Evolutionary conservation across 2,329 filamentous ascomycete species (phyloP), one percentile per base, ranked within the genome.

Genomic region (Emmonsia crescens): DNA sequence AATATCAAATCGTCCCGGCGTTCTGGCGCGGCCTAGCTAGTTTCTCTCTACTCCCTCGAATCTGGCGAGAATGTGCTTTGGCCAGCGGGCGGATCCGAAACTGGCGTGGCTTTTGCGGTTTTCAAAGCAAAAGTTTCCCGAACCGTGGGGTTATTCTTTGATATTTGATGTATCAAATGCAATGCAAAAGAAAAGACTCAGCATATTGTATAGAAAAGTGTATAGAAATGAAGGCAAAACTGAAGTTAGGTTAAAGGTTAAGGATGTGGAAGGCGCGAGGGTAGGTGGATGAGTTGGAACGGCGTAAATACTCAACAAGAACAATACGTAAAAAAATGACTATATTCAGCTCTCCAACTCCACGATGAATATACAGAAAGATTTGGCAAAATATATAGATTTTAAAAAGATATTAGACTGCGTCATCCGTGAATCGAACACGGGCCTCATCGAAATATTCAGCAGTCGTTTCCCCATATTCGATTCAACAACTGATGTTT

Each of bases 351-450:
- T 5, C 19, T n/a, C 3, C 16, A 44, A 19, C 42, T 44, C 19
- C 1, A n/a, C 19, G 31, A 36, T 6, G 16, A 36, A 55, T 5
- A 10, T n/a, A 33, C 4, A 49, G 44, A 59, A 48, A 49, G 19
- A 24, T 21, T 12, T 14, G 36, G 0, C 10, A 40, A 56, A 56
- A 42, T 19, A 27, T 40, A 24, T 44, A 9, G 10, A n/a, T n/a
- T n/a, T n/a, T 12, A 24, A 42, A 29, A 29, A 55, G n/a, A 55
- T n/a, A n/a, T n/a, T n/a, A n/a, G n/a, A n/a, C n/a, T 76, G 74
- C 74, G 76, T 75, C 74, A 74, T 75, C 74, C 74, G 74, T 74
- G 74, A 76, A 76, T 76, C 74, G 74, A 76, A 76, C 74, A 74
- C 74, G 74, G 74, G 74, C 73, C 74, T 49, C 54, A 57, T 57